A percentile compares a stretch with the other conserved stretches of the same genome.
These are phyloP conservation scores for Cutaneotrichosporon sp. DNA, from an alignment of 1,284 basidiomycete genomes.

Conservation along the genomic window DNA sequence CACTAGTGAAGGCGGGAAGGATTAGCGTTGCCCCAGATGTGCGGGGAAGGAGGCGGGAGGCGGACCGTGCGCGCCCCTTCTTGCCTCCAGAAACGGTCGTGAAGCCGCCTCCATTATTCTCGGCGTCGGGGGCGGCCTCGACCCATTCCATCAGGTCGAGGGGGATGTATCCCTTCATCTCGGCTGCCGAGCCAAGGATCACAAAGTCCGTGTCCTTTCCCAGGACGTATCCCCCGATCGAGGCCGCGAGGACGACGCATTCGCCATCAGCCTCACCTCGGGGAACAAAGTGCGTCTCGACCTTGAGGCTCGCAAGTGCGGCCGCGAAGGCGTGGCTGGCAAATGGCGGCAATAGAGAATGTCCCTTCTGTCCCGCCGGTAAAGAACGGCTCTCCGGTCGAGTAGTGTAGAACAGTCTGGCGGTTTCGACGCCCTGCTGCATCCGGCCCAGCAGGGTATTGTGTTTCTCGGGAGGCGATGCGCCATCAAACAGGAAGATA, in stretches of 20 bases:
- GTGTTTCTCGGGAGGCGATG: conserved; percentile 71
- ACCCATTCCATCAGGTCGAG: conserved; percentile 76
- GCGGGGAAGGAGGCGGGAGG: conserved; percentile 62
- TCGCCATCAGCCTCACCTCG: conserved; percentile 84
- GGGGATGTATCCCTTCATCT: conserved; percentile 67
- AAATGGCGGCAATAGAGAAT: conserved; percentile 69
- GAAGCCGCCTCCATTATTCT: conserved; percentile 19
- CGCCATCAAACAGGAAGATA: conserved; percentile 87
- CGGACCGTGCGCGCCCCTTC: conserved; percentile 24
- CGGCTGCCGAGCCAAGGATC: conserved; percentile 67
- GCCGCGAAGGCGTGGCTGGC: conserved; percentile 63
- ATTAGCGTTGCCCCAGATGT: conserved; percentile 52
- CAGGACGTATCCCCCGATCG: conserved; percentile 69
- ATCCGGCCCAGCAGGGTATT: conserved; percentile 65
- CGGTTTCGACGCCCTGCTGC: conserved; percentile 61
- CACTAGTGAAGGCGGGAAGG: conserved; percentile 65
- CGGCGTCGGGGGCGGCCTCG: conserved; percentile 28
- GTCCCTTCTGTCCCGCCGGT: conserved; percentile 65
- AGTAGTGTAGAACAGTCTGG: conserved; percentile 79
- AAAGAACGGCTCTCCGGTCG: conserved; percentile 67
- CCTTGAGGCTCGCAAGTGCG: conserved; percentile 58
- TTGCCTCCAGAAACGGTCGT: conserved; percentile 19
- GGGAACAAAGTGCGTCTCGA: conserved; percentile 59
- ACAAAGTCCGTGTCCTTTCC: conserved; percentile 81
- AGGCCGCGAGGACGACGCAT: conserved; percentile 76